phyloP scores from a whole-genome alignment of 2,329 filamentous ascomycete species.

The Emericellopsis cladophorae region DNA sequence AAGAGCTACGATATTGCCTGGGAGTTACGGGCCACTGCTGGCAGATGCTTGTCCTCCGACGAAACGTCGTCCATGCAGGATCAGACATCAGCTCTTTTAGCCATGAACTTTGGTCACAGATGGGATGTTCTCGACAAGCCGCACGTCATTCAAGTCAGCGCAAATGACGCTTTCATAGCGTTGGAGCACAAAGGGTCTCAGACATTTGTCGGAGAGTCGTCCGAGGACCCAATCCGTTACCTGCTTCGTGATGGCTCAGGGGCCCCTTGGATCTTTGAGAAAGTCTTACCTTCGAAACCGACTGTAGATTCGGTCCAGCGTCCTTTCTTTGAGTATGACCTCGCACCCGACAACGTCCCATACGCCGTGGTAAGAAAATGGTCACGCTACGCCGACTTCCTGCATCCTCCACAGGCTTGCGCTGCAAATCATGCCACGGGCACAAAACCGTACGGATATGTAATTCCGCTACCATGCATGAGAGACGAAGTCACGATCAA shows the following conservation, averaged over 20 bases:
- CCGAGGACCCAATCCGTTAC: conserved; percentile 9
- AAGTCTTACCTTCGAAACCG: conserved; percentile 31
- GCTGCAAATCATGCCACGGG: conserved; percentile 10
- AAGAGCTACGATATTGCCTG: conserved; percentile 22
- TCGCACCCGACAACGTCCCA: conserved; percentile 27
- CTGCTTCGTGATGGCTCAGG: conserved; percentile 26
- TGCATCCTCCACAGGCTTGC: conserved; percentile 27
- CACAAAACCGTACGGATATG: conserved; percentile 26
- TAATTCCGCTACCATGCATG: conserved; percentile 34
- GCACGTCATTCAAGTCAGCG: conserved; percentile 30
- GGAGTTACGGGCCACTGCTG: conserved; percentile 12
- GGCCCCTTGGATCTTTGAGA: conserved; percentile 27
- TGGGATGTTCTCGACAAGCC: conserved; percentile 22
- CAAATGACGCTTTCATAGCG: conserved; percentile 10
- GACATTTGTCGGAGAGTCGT: conserved; percentile 10
- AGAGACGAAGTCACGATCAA: conserved; percentile 31
- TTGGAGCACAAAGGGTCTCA: conserved; percentile 16
- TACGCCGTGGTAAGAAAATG: conserved; percentile 37
- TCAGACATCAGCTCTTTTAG: conserved; percentile 31
- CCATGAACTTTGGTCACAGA: conserved; percentile 34
- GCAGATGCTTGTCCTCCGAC: conserved; percentile 6
- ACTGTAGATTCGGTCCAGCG: conserved; percentile 21
- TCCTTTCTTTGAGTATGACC: conserved; percentile 19
- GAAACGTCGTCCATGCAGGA: conserved; percentile 15
- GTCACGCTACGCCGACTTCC: conserved; percentile 45